Base-by-base conservation (phyloP, 352 stramenopile species). In the Pythium rhizo-oryzae region DNA sequence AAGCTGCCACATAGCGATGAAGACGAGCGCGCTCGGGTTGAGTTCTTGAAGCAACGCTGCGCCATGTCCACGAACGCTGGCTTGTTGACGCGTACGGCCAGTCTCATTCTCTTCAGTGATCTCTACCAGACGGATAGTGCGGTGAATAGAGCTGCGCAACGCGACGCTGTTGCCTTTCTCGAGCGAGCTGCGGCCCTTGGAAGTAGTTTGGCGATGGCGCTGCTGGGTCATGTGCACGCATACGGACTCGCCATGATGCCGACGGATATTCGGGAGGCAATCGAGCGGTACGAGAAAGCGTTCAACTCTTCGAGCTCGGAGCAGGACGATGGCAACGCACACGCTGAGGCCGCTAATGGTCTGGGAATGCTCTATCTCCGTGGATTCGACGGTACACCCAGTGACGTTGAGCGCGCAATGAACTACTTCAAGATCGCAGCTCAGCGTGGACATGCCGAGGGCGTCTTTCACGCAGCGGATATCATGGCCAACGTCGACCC, bases 381-480 rank as follows among this genome's bases (percentile, higher is more conserved):
- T n/a, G 82, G 80, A 4, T 24, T 80, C 2, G 79, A 65, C 9
- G 79, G 62, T 21, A 23, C 68, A 0, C 11, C 25, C 0, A 64
- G 81, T 15, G 73, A 93, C 58, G 59, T 66, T 6, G 77, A 90
- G 61, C 63, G 56, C 23, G 84, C 87, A 4, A 81, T 84, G 25
- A 54, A 76, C 23, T 72, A 84, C 23, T 92, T 93, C 50, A 63
- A 85, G n/a, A 8, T 81, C 16, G 83, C 83, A 12, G 82, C 77
- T 0, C 69, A 69, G 37, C 61, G 59, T n/a, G 90, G 84, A 8
- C 84, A 96, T 23, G 79, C 78, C 11, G 86, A 96, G 44, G 87
- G 80, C 16, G 78, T 93, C 9, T 97, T 92, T 65, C 83, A 95
- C 63, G 73, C 84, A 8, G 90, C 79, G 6, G 69, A 79, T 58